A percentile compares a stretch with the other conserved stretches of the same genome.
phyloP scores from a whole-genome alignment of 192 early-diverging fungal species.

The Umbelopsis ramanniana region DNA sequence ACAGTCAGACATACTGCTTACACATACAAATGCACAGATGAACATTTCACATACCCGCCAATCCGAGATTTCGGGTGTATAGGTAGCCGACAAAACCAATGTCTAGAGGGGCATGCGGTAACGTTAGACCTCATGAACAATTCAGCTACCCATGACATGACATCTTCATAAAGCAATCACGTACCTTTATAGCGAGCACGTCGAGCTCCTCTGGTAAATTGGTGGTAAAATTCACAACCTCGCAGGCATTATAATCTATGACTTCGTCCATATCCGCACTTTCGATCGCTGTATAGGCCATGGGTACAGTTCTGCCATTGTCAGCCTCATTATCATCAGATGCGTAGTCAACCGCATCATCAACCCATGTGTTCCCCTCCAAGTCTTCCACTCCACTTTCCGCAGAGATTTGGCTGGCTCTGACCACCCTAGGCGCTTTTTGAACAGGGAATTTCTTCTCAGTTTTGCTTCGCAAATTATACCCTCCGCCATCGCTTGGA shows the following conservation, averaged over 20 bases:
- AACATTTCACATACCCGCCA: slow-evolving; percentile 1
- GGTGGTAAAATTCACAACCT: slow-evolving; percentile 3
- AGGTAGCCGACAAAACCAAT: slow-evolving; percentile 1
- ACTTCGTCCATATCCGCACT: slow-evolving; percentile 16
- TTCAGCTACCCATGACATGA: not conserved
- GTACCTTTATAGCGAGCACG: slow-evolving; percentile 15
- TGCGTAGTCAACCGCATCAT: not conserved
- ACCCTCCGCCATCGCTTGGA: not conserved
- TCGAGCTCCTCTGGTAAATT: slow-evolving; percentile 6
- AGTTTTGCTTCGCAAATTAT: not conserved
- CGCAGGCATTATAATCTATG: slow-evolving; percentile 8
- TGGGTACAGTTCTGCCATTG: not conserved
- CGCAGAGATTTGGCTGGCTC: not conserved
- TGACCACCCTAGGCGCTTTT: not conserved
- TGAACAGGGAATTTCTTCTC: slow-evolving; percentile 14
- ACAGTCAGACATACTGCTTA: not conserved
- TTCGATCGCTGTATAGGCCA: not conserved
- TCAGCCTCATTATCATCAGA: not conserved
- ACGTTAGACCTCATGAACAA: not conserved
- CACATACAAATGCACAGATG: not conserved
- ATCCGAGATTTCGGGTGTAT: slow-evolving; percentile 12
- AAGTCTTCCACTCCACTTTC: slow-evolving; percentile 12
- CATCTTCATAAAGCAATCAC: not conserved
- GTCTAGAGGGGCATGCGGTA: not conserved
- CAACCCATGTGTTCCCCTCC: slow-evolving; percentile 7